phyloP scores from a whole-genome alignment of 1,139 yeast species.

The Saccharomyces uvarum region DNA sequence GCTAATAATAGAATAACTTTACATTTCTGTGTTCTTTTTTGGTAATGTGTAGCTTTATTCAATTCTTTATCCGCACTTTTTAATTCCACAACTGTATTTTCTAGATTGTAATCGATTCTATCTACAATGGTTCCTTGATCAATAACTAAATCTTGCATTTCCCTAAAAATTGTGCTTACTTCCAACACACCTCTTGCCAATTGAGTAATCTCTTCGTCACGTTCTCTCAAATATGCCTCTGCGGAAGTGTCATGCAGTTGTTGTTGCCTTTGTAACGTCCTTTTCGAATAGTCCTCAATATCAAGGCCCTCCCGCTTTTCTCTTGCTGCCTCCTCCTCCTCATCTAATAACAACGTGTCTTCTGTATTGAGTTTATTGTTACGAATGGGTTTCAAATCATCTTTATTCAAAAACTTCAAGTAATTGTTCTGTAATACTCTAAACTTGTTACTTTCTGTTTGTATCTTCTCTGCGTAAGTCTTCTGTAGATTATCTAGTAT shows the following conservation, averaged over 20 bases:
- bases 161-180: conserved; percentile 85
- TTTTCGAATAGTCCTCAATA: conserved; percentile 40
- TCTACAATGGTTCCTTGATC: conserved; percentile 94
- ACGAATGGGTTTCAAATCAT: conserved; percentile 43
- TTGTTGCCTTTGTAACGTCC: conserved; percentile 39
- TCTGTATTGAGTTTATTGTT: conserved; percentile 8
- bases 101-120: conserved; percentile 84
- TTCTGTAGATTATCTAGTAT: conserved; percentile 77
- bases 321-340: conserved; percentile 42
- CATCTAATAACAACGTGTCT: conserved; percentile 23
- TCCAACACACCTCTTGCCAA: conserved; percentile 92
- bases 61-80: conserved; percentile 73
- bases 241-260: conserved; percentile 34
- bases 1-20: conserved; percentile 69
- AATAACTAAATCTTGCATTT: conserved; percentile 82
- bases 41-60: conserved; percentile 68
- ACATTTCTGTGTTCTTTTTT: conserved; percentile 84
- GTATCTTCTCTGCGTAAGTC: conserved; percentile 77
- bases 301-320: conserved; percentile 14
- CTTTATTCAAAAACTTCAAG: conserved; percentile 63
- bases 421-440: conserved; percentile 84
- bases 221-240: conserved; percentile 40
- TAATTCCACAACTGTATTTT: conserved; percentile 67
- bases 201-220: conserved; percentile 83
- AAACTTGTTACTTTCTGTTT: conserved; percentile 66